Evolutionary conservation across 768 basidiomycete species (phyloP).

Genomic region (Tubosaeta sp.): DNA sequence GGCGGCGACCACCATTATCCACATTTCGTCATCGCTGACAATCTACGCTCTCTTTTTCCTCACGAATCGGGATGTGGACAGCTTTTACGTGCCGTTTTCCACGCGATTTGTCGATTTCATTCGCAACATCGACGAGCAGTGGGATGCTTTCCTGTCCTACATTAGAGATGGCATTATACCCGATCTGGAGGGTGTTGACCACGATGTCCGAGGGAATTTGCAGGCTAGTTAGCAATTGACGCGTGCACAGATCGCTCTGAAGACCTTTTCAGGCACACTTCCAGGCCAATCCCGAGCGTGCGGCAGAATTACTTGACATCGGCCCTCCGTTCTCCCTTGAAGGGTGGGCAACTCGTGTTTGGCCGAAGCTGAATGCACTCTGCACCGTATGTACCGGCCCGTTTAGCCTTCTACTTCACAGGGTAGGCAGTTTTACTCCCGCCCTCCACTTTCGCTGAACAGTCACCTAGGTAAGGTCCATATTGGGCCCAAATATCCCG

Average conservation of each 20-base stretch:
- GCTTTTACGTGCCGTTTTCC: no score
- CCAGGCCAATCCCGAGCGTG: no score
- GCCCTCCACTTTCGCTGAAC: not conserved
- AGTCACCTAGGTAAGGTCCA: constrained; percentile 7
- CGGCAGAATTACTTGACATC: no score
- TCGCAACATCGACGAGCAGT: no score
- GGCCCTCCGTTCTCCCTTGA: no score
- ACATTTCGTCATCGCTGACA: constrained; percentile 12
- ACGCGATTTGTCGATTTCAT: no score
- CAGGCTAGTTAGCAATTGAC: constrained; percentile 1
- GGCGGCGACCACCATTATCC: constrained; percentile 9
- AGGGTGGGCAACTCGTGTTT: no score
- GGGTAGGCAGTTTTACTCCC: not conserved
- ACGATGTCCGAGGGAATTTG: constrained; percentile 12
- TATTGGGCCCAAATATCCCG: constrained; percentile 8
- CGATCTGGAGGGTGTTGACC: constrained; percentile 7
- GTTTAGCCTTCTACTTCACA: no score
- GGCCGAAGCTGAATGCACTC: no score
- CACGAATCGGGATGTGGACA: constrained; percentile 13
- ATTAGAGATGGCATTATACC: no score
- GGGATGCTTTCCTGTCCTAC: no score
- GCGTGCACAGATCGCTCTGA: not conserved
- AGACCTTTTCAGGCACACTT: constrained; percentile 3
- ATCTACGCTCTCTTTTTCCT: constrained; percentile 21
- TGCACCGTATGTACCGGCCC: no score